phyloP scores from a whole-genome alignment of 139 green algal species.

The Axilococcus clingmanii region DNA sequence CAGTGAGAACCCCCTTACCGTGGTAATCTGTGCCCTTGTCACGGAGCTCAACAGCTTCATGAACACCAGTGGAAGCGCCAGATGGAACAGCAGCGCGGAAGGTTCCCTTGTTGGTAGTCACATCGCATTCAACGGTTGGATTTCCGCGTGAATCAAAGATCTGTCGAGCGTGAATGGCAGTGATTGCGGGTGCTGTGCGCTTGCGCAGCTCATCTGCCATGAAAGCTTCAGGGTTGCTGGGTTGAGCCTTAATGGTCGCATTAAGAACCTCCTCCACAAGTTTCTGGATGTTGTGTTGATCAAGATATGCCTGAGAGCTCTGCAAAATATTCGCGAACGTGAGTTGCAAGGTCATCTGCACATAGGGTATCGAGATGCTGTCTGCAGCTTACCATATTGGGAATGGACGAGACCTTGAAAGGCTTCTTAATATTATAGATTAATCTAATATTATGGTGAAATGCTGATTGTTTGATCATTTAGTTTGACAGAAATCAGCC shows the following conservation, averaged over 20 bases:
- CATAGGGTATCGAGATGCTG: too few species aligned
- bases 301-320: conserved; percentile 64
- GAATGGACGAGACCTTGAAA: too few species aligned
- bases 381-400: too few species aligned
- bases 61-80: conserved; percentile 89
- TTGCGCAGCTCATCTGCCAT: conserved; percentile 47
- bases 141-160: conserved; percentile 97
- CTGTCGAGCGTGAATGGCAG: conserved; percentile 81
- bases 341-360: too few species aligned
- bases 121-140: conserved; percentile 89
- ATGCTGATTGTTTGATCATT: too few species aligned
- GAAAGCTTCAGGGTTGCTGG: conserved; percentile 78
- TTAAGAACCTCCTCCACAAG: conserved; percentile 91
- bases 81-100: conserved; percentile 85
- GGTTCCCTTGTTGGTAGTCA: conserved; percentile 83
- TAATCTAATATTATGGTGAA: too few species aligned
- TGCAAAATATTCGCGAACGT: too few species aligned
- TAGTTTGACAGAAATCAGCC: too few species aligned
- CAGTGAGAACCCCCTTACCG: conserved; percentile 92
- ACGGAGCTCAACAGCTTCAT: conserved; percentile 97
- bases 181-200: conserved; percentile 60
- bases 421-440: too few species aligned
- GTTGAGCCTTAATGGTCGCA: conserved; percentile 76
- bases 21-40: conserved; percentile 83
- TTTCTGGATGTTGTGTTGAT: conserved; percentile 70